A percentile compares a stretch with the other conserved stretches of the same genome.
Evolutionary conservation across 345 rosid species (phyloP).

Genomic region (Limnanthes douglasii): DNA sequence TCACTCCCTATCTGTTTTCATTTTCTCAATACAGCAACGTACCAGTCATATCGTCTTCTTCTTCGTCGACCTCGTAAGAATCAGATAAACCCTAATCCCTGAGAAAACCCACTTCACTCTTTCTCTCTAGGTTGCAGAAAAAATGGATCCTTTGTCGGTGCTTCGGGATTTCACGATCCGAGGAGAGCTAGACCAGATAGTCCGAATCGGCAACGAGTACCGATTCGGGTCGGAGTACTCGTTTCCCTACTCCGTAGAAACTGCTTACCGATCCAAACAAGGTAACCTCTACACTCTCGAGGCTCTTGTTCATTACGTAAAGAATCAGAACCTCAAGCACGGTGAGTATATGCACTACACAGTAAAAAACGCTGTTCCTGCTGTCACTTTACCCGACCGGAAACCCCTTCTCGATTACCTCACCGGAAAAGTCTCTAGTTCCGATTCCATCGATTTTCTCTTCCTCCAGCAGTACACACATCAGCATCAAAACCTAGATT

Average conservation of each 20-base stretch:
- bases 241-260: constrained; percentile 45
- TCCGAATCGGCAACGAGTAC: constrained; percentile 33
- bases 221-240: constrained; percentile 53
- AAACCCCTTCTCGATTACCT: constrained; percentile 83
- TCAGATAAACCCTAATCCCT: constrained; percentile 9
- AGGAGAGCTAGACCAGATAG: constrained; percentile 42
- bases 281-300: constrained; percentile 80
- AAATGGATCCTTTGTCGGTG: constrained; percentile 69
- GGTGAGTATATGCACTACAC: constrained; percentile 66
- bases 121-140: not conserved
- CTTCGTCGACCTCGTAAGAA: not conserved
- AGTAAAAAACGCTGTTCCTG: constrained; percentile 37
- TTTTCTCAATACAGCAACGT: no score
- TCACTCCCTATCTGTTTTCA: no score
- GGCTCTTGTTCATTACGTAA: constrained; percentile 49
- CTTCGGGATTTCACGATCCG: constrained; percentile 60
- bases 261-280: constrained; percentile 74
- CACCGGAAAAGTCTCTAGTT: constrained; percentile 41
- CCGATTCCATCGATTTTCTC: constrained; percentile 64
- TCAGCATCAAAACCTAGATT: constrained; percentile 19
- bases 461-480: constrained; percentile 24
- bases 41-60: not conserved
- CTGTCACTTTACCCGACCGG: constrained; percentile 69
- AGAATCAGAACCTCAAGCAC: constrained; percentile 51
- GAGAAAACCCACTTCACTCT: not conserved